Percentiles rank a stretch among this genome's conserved stretches.
These are phyloP conservation scores for Citrus hindsii DNA, from an alignment of 345 rosid genomes.

Conservation along the genomic window DNA sequence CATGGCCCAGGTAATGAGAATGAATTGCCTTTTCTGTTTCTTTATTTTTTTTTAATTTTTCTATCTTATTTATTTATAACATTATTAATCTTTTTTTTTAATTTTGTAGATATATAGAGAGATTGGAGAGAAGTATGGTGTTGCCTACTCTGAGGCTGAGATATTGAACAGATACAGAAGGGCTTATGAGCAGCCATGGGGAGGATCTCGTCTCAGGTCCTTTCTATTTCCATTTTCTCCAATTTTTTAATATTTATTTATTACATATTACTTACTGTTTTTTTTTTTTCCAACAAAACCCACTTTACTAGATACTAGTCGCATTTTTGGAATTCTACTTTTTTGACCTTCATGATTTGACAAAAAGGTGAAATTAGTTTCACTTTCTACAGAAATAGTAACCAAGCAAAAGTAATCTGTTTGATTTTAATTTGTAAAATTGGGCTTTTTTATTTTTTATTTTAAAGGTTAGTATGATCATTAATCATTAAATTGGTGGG, in stretches of 20 bases:
- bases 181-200: constrained; percentile 98
- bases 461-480: not conserved
- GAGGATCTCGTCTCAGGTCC: constrained; percentile 91
- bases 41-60: no score
- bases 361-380: not conserved
- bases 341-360: not conserved
- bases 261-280: no score
- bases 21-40: not conserved
- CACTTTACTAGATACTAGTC: not conserved
- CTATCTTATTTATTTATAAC: no score
- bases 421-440: not conserved
- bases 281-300: no score
- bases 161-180: constrained; percentile 73
- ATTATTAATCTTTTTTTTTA: not conserved
- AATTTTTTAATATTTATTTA: not conserved
- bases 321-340: not conserved
- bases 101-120: constrained; percentile 68
- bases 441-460: not conserved
- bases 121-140: constrained; percentile 93
- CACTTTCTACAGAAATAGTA: not conserved
- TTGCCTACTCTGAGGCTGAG: constrained; percentile 81
- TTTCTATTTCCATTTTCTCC: not conserved
- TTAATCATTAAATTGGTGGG: not conserved
- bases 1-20: constrained; percentile 68
- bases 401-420: not conserved